Conservation (phyloP, 257 asterid genomes). For the Salvia rosmarinus region DNA sequence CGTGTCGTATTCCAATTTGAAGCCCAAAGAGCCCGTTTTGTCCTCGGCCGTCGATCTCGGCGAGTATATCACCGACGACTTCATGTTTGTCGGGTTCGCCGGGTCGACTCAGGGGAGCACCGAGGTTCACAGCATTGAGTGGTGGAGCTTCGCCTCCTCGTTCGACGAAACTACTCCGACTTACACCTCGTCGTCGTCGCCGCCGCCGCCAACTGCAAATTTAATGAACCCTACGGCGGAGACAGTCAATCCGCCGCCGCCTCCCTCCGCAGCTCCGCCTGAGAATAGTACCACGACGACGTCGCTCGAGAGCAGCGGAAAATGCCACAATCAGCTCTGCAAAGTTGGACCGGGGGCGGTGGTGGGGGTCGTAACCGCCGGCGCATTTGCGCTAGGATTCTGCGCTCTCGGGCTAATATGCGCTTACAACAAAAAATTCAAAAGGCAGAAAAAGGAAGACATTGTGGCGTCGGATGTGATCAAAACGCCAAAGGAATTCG, state of each 20-base stretch:
- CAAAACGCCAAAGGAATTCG: constrained; percentile 78
- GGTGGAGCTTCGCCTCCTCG: constrained; percentile 88
- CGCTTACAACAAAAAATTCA: constrained; percentile 62
- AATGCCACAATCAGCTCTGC: constrained; percentile 63
- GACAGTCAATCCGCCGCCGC: constrained; percentile 45
- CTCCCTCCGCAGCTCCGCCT: constrained; percentile 43
- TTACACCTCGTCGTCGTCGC: constrained; percentile 45
- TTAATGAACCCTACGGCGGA: constrained; percentile 60
- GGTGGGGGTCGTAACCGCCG: constrained; percentile 76
- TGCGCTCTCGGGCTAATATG: constrained; percentile 53
- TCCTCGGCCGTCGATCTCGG: constrained; percentile 56
- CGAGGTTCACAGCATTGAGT: constrained; percentile 71
- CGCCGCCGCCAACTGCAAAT: constrained; percentile 52
- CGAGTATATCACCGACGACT: constrained; percentile 48
- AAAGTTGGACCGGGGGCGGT: constrained; percentile 68
- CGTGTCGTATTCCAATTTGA: constrained; percentile 67
- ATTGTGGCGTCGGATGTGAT: constrained; percentile 60
- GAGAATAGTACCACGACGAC: constrained; percentile 31
- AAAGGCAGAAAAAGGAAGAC: constrained; percentile 38
- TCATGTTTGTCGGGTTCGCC: constrained; percentile 76
- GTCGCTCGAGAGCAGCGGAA: constrained; percentile 35
- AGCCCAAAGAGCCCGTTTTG: constrained; percentile 69
- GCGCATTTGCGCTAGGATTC: constrained; percentile 69
- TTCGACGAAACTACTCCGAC: constrained; percentile 56
- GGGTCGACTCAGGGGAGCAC: constrained; percentile 98